Percentiles rank a stretch among this genome's conserved stretches.
Evolutionary conservation across 2,329 filamentous ascomycete genomes (phyloP).

Genomic region (Drechslerella stenobrocha): DNA sequence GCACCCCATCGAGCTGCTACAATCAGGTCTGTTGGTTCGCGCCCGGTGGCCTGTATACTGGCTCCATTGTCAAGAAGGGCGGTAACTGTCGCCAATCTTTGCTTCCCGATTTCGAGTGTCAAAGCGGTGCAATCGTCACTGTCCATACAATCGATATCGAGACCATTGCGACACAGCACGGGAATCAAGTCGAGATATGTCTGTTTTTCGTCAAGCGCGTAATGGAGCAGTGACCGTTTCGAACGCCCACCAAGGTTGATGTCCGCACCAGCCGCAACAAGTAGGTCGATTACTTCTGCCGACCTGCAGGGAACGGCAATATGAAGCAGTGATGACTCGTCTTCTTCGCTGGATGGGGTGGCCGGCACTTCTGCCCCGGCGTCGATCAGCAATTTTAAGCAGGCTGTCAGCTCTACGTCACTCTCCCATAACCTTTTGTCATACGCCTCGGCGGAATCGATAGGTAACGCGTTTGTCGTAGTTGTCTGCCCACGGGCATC

Average conservation of each 20-base stretch:
- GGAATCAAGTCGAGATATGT: neutral
- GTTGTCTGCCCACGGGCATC: neutral
- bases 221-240: conserved; percentile 16
- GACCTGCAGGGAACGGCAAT: conserved; percentile 23
- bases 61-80: conserved; percentile 10
- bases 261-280: conserved; percentile 2
- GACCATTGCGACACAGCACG: neutral
- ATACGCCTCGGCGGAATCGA: conserved; percentile 1
- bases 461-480: neutral
- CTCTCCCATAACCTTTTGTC: conserved; percentile 14
- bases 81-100: neutral
- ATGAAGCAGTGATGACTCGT: conserved; percentile 12
- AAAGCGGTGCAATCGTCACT: conserved; percentile 8
- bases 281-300: conserved; percentile 2
- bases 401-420: conserved; percentile 13
- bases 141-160: conserved; percentile 20
- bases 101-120: conserved; percentile 6
- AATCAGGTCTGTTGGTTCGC: conserved; percentile 1
- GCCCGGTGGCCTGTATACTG: neutral
- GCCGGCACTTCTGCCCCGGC: neutral
- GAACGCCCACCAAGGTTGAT: conserved; percentile 1
- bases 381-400: conserved; percentile 7
- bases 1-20: neutral
- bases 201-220: conserved; percentile 5
- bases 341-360: neutral